Conservation (phyloP, 2,329 filamentous ascomycete species). For the Pseudogymnoascus sp. region DNA sequence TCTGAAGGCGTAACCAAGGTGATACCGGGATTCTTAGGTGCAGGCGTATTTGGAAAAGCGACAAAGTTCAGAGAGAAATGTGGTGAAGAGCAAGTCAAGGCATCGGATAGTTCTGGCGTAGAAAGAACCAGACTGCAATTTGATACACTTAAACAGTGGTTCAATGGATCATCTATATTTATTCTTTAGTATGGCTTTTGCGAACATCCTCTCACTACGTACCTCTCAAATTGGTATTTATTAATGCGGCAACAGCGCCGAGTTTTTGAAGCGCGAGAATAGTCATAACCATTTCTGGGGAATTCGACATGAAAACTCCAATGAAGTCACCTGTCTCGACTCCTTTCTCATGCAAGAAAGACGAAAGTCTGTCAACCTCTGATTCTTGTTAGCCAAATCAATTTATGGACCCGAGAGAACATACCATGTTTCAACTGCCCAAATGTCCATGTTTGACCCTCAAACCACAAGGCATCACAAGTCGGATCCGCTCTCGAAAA, state of each 20-base stretch:
- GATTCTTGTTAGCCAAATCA: conserved; percentile 7
- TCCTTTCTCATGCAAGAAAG: conserved; percentile 33
- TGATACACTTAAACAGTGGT: conserved; percentile 39
- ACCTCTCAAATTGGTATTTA: conserved; percentile 43
- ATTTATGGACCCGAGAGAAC: conserved; percentile 13
- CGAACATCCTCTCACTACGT: conserved; percentile 15
- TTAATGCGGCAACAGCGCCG: conserved; percentile 38
- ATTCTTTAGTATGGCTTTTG: background rate
- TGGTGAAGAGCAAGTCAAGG: conserved; percentile 26
- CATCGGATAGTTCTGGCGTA: conserved; percentile 36
- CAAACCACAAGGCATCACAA: conserved; percentile 42
- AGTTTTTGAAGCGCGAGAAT: conserved; percentile 40
- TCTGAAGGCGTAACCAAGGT: conserved; percentile 16
- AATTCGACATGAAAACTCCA: conserved; percentile 42
- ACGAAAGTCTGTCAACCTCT: conserved; percentile 40
- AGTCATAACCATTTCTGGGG: conserved; percentile 41
- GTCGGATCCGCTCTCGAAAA: conserved; percentile 34
- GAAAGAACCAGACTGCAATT: conserved; percentile 36
- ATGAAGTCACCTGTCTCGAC: conserved; percentile 36
- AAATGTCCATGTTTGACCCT: conserved; percentile 42
- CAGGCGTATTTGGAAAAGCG: conserved; percentile 28
- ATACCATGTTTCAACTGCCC: conserved; percentile 36
- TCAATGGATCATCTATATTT: conserved; percentile 35
- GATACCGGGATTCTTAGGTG: conserved; percentile 10
- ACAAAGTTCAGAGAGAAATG: conserved; percentile 34